Base-by-base conservation (phyloP, 1,139 yeast species). In the Komagataea norvegica region DNA sequence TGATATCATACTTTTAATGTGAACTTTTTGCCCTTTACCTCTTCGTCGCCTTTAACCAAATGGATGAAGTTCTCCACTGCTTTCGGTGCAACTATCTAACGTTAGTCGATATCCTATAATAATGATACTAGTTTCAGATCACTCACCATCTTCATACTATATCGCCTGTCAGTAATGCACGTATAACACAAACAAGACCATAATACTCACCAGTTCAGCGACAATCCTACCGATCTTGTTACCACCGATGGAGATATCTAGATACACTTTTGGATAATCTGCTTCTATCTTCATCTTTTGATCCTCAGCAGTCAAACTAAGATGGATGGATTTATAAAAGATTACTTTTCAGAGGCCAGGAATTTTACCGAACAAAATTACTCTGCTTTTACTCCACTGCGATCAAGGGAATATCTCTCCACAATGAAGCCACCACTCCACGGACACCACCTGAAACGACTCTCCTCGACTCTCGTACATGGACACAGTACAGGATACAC, bases 151-250 rank as follows among this genome's bases (percentile, higher is more conserved):
- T 7, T 35, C 31, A 20, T 27, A 31, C 36, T 35, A 20, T 27
- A 31, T 34, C 31, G 27, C 11, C 9, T 14, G 19, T 25, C 19
- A 25, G 9, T 14, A 14, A 14, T 15, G 8, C 13, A 7, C 18
- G 8, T 9, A 14, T 3, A 29, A 29, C 7, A 5, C 6, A 6
- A 11, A 21, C 14, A 23, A 18, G 13, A 4, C 8, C n/a, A 6
- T 6, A 10, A 33, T 64, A 28, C 63, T 64, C 34, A 54, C 67
- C 23, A 85, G 65, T 54, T 82, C 81, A 22, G 79, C 52, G 1
- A 85, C 87, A 1, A 86, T 61, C 40, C 95, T 65, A 0, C 95
- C 95, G 2, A 67, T 49, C 1, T 61, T 56, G 10, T 54, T 57
- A 1, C 57, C 66, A 13, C 71, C 72, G 19, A 81, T 70, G 1